phyloP scores from a whole-genome alignment of 2,329 filamentous ascomycete species.

The Penicillium nordicum region DNA sequence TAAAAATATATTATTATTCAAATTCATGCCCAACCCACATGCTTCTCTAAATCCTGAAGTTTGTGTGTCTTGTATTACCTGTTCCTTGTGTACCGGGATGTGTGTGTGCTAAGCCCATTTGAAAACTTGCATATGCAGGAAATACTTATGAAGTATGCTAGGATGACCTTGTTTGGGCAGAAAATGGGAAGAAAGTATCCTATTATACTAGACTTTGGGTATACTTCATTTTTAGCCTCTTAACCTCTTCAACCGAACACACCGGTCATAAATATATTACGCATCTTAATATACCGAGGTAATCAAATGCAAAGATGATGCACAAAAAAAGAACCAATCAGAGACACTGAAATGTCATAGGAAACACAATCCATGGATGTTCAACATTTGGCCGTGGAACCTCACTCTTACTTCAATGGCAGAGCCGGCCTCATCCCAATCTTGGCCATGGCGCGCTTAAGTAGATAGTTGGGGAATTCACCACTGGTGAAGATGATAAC shows the following conservation, averaged over 20 bases:
- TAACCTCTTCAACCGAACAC: neutral
- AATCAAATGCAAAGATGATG: neutral
- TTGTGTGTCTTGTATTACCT: neutral
- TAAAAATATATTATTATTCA: neutral
- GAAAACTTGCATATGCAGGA: constrained; percentile 8
- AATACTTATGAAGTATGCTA: neutral
- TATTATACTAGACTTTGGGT: neutral
- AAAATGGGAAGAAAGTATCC: neutral
- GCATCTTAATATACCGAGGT: neutral
- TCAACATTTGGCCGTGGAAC: neutral
- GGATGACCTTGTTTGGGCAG: neutral
- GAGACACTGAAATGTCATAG: neutral
- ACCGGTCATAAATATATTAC: too few relatives aligned
- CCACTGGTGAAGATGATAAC: constrained; percentile 50
- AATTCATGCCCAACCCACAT: neutral
- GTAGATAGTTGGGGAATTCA: constrained; percentile 52
- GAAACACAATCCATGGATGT: neutral
- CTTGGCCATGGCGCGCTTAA: constrained; percentile 46
- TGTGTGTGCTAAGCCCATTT: neutral
- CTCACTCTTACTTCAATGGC: constrained; percentile 17
- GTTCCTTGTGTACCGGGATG: constrained; percentile 4
- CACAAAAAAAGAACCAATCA: neutral
- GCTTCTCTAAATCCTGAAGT: neutral
- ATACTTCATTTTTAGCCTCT: neutral
- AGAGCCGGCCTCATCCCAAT: constrained; percentile 35